phyloP scores from a whole-genome alignment of 352 stramenopile species.

The Halophytophthora polymorphica region DNA sequence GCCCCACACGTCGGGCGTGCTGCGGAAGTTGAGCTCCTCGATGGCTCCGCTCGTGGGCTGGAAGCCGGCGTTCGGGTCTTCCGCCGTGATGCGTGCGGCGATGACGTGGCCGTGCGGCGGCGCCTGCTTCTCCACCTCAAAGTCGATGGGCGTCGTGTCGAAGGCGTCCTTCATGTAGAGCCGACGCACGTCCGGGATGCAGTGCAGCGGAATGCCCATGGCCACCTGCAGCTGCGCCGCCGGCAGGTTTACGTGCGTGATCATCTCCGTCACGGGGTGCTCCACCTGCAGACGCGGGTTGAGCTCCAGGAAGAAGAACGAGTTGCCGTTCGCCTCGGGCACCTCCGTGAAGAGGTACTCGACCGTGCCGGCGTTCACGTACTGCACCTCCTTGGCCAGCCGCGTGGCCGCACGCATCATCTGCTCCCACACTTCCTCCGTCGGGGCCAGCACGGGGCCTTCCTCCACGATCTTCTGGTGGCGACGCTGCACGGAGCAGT shows the following conservation, averaged over 20 bases:
- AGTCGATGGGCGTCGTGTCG: conserved; percentile 94
- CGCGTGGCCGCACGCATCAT: conserved; percentile 98
- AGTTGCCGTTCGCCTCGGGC: conserved; percentile 84
- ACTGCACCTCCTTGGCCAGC: conserved; percentile 98
- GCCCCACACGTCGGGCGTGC: conserved; percentile 98
- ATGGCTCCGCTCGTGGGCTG: conserved; percentile 97
- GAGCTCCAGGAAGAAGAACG: conserved; percentile 99
- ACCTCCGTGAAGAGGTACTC: conserved; percentile 99
- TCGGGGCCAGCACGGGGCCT: conserved; percentile 92
- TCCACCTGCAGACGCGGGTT: conserved; percentile 99
- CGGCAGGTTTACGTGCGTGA: conserved; percentile 97
- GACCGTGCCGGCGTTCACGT: conserved; percentile 99
- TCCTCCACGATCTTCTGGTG: conserved; percentile 99
- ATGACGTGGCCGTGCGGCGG: conserved; percentile 95
- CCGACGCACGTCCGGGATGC: conserved; percentile 97
- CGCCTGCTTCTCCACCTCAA: conserved; percentile 85
- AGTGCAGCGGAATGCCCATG: conserved; percentile 99
- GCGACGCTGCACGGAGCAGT: conserved; percentile 99
- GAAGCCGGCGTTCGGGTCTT: conserved; percentile 99
- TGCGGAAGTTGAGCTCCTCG: conserved; percentile 99
- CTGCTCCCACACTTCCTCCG: conserved; percentile 93
- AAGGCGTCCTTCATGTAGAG: conserved; percentile 96
- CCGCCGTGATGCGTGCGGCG: conserved; percentile 98
- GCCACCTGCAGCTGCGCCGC: conserved; percentile 97
- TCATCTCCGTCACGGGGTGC: conserved; percentile 99